phyloP scores from a whole-genome alignment of 2,329 filamentous ascomycete species.

The Geoglossum cookeanum region DNA sequence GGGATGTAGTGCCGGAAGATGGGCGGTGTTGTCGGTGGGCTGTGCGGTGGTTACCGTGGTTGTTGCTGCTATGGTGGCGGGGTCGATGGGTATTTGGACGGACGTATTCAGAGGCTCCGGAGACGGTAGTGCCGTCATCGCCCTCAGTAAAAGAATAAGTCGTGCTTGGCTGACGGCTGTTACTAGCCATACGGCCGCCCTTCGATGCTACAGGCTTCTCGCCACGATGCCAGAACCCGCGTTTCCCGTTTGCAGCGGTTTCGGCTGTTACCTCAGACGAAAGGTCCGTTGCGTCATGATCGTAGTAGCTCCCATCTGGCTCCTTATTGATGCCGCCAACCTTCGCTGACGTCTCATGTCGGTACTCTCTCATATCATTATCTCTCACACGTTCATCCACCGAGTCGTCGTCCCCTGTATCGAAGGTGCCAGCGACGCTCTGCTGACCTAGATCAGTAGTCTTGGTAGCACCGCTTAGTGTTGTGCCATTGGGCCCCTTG shows the following conservation, averaged over 20 bases:
- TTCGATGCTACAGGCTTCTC: constrained; percentile 11
- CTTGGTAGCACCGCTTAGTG: constrained; percentile 63
- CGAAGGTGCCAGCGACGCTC: constrained; percentile 45
- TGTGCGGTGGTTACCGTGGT: too few relatives aligned
- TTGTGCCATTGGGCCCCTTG: constrained; percentile 73
- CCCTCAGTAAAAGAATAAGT: constrained; percentile 27
- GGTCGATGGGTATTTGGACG: constrained; percentile 14
- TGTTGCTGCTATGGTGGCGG: constrained; percentile 14
- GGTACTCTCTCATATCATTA: constrained; percentile 59
- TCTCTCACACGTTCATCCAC: constrained; percentile 14
- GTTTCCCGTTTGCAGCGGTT: constrained; percentile 19
- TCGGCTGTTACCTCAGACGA: constrained; percentile 25
- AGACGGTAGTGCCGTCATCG: constrained; percentile 22
- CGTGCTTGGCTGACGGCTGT: constrained; percentile 14
- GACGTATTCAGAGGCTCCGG: constrained; percentile 9
- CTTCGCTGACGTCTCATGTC: constrained; percentile 65
- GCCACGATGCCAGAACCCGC: background rate
- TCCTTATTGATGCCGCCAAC: constrained; percentile 79
- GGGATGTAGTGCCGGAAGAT: background rate
- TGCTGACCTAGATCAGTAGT: constrained; percentile 75
- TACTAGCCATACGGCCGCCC: constrained; percentile 7
- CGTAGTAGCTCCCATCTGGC: constrained; percentile 60
- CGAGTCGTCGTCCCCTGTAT: background rate
- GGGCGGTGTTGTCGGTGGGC: constrained; percentile 14
- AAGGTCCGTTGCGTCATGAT: constrained; percentile 45